A percentile compares a stretch with the other conserved stretches of the same genome.
phyloP scores from a whole-genome alignment of 805 yeast genomes.

The Kluyveromyces lactis region DNA sequence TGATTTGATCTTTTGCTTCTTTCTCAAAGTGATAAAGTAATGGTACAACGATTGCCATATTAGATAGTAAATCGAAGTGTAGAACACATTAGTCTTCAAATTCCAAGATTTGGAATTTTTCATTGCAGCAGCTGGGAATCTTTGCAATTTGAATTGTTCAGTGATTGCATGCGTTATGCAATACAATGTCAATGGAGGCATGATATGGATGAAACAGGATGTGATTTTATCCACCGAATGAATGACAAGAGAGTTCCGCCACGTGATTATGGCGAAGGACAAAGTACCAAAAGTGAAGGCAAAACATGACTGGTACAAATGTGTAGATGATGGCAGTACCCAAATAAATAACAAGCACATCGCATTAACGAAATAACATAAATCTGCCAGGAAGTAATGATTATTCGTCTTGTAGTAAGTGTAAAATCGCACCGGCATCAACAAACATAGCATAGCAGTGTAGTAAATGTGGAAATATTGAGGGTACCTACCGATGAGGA shows the following conservation, averaged over 20 bases:
- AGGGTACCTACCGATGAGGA: slow-evolving; percentile 71
- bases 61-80: slow-evolving; percentile 76
- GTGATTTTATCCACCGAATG: slow-evolving; percentile 92
- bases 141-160: slow-evolving; percentile 35
- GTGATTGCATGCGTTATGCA: slow-evolving; percentile 76
- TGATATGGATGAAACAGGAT: slow-evolving; percentile 78
- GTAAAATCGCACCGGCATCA: slow-evolving; percentile 81
- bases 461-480: slow-evolving; percentile 69
- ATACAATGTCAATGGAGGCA: slow-evolving; percentile 85
- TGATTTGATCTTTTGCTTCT: slow-evolving; percentile 70
- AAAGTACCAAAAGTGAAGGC: slow-evolving; percentile 84
- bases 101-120: slow-evolving; percentile 57
- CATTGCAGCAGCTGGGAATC: slow-evolving; percentile 75
- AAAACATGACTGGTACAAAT: slow-evolving; percentile 73
- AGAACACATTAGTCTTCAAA: slow-evolving; percentile 41
- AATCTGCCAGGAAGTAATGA: slow-evolving; percentile 85
- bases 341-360: slow-evolving; percentile 66
- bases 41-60: slow-evolving; percentile 89
- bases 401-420: slow-evolving; percentile 71
- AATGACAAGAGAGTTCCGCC: slow-evolving; percentile 89
- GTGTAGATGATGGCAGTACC: slow-evolving; percentile 68
- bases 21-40: slow-evolving; percentile 78
- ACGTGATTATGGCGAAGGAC: slow-evolving; percentile 88
- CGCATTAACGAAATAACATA: slow-evolving; percentile 84
- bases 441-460: slow-evolving; percentile 46